Evolutionary conservation across 1,139 yeast species (phyloP).

Genomic region (Yamadazyma triangularis): DNA sequence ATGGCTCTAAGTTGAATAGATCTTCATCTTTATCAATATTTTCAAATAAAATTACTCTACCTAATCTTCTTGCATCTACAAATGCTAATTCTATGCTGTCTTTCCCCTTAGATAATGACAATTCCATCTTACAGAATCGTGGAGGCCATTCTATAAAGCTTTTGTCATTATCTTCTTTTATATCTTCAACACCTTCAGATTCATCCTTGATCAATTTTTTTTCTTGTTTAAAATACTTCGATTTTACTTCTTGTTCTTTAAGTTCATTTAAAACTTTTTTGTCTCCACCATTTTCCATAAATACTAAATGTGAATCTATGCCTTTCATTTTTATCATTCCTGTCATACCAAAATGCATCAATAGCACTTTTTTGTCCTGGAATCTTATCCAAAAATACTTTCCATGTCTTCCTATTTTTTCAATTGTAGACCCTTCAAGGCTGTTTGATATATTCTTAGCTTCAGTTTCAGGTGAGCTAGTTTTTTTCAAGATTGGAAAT

Average conservation of each 20-base stretch:
- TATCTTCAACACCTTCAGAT: constrained; percentile 8
- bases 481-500: constrained; percentile 32
- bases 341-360: constrained; percentile 69
- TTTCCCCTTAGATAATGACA: too few species aligned
- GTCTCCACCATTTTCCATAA: constrained; percentile 65
- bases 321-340: constrained; percentile 55
- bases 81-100: constrained; percentile 47
- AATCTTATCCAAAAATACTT: constrained; percentile 58
- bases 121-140: constrained; percentile 39
- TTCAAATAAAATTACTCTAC: constrained; percentile 40
- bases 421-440: constrained; percentile 30
- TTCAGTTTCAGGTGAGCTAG: constrained; percentile 22
- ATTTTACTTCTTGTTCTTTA: constrained; percentile 9
- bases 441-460: constrained; percentile 18
- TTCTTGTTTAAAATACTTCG: constrained; percentile 10
- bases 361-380: constrained; percentile 23
- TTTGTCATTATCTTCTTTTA: constrained; percentile 8
- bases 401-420: constrained; percentile 54
- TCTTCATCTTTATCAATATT: constrained; percentile 29
- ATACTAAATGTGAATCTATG: constrained; percentile 45
- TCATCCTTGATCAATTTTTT: constrained; percentile 6
- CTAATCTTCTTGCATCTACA: constrained; percentile 54
- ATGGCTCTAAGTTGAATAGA: constrained; percentile 40
- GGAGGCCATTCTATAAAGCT: constrained; percentile 62
- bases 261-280: constrained; percentile 31